Conservation (phyloP, 1,284 basidiomycete genomes). For the Pyrrhoderma lamaoense region DNA sequence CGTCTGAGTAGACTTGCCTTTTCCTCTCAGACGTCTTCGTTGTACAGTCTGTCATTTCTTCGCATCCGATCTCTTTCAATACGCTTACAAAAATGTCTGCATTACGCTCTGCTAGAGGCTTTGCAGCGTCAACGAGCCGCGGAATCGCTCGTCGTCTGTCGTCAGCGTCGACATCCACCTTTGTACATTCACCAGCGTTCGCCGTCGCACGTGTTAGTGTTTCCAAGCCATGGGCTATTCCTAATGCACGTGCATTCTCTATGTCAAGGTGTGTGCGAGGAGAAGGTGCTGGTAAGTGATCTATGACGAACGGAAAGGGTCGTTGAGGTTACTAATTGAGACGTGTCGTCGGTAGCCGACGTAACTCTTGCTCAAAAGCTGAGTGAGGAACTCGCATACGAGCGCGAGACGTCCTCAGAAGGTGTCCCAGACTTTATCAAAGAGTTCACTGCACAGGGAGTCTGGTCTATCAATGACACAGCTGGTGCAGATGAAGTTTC, state of each 20-base stretch:
- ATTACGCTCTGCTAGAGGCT: constrained; percentile 9
- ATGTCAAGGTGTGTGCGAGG: constrained; percentile 46
- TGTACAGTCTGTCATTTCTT: not conserved
- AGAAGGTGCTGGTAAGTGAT: constrained; percentile 53
- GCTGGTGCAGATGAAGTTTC: constrained; percentile 78
- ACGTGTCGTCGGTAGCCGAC: constrained; percentile 20
- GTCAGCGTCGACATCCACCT: constrained; percentile 1
- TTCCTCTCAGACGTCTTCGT: not conserved
- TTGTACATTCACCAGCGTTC: constrained; percentile 16
- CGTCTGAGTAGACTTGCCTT: no score
- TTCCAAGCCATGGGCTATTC: constrained; percentile 12
- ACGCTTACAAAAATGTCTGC: constrained; percentile 10
- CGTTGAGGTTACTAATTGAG: no score
- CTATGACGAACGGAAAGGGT: no score
- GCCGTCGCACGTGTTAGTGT: constrained; percentile 22
- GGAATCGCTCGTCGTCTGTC: constrained; percentile 1
- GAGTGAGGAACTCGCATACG: constrained; percentile 22
- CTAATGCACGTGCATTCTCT: constrained; percentile 43
- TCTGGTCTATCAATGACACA: constrained; percentile 54
- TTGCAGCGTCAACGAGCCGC: constrained; percentile 11
- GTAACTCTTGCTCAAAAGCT: constrained; percentile 20
- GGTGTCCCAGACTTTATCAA: constrained; percentile 21
- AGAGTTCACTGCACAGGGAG: constrained; percentile 23
- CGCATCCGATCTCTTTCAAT: not conserved
- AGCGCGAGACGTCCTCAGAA: constrained; percentile 20